Evolutionary conservation across 1,284 basidiomycete species (phyloP).

Genomic region (Cutaneotrichosporon spelunceum): DNA sequence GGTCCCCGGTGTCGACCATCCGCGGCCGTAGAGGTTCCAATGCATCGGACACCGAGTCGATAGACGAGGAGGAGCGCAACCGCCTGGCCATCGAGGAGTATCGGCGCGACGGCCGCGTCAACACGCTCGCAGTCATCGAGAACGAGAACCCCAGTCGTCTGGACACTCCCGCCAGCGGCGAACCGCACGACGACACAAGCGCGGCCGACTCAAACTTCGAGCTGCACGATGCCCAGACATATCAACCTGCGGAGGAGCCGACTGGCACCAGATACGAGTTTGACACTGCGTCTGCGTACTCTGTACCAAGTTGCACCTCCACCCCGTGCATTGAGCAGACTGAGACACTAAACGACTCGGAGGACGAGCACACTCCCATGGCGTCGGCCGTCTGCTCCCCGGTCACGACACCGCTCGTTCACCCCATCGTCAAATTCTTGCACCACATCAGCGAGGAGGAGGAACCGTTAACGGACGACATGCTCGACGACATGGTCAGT

Average conservation of each 20-base stretch:
- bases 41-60: constrained; percentile 23
- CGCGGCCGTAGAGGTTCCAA: not conserved
- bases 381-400: constrained; percentile 9
- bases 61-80: constrained; percentile 30
- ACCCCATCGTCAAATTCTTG: constrained; percentile 15
- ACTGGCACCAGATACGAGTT: constrained; percentile 8
- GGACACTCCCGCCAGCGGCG: not conserved
- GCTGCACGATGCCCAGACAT: constrained; percentile 4
- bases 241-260: constrained; percentile 9
- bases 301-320: not conserved
- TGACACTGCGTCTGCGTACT: not conserved
- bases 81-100: constrained; percentile 28
- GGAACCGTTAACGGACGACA: constrained; percentile 24
- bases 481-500: constrained; percentile 23
- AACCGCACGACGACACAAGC: not conserved
- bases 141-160: not conserved
- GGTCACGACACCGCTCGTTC: not conserved
- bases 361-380: constrained; percentile 11
- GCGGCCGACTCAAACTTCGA: not conserved
- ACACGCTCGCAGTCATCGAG: constrained; percentile 39
- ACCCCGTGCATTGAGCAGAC: not conserved
- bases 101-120: constrained; percentile 39
- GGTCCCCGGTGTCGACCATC: constrained; percentile 1
- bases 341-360: not conserved
- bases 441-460: constrained; percentile 26